Evolutionary conservation across 2,329 filamentous ascomycete species (phyloP), one percentile per base, ranked within the genome.

Genomic region (Erysiphe pulchra): DNA sequence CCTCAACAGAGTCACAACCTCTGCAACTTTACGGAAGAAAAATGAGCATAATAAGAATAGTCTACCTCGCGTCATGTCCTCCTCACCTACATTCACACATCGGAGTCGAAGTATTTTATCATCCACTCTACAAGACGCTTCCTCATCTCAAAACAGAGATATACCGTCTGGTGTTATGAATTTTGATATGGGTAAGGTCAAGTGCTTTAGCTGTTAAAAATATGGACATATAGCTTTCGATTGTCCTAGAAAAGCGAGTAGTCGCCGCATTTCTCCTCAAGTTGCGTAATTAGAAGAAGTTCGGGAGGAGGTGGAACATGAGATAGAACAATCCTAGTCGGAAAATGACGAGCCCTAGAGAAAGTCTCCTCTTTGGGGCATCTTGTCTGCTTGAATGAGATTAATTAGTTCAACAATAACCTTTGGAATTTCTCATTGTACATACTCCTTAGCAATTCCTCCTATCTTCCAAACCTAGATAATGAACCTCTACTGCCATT

Each of bases 341-440:
- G 41, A 43, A 43, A 43, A 43, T 30, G 28, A 43, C 14, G 30
- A 43, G 13, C 30, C 20, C 41, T 43, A 32, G 41, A 43, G 41
- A 5, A 43, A 43, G 41, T 43, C 41, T 43, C 41, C 24, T 43
- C 41, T 43, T n/a, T 32, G 11, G 41, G 30, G 41, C 11, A 33
- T 43, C 24, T n/a, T 16, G 41, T 33, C 17, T 12, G 17, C 24
- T 32, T 34, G 24, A 17, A 16, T 9, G 13, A 43, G 13, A 43
- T 43, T n/a, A n/a, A n/a, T n/a, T n/a, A n/a, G n/a, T n/a, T n/a
- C n/a, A n/a, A n/a, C n/a, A n/a, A n/a, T n/a, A n/a, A n/a, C n/a
- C n/a, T n/a, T n/a, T n/a, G n/a, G n/a, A n/a, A n/a, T n/a, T n/a
- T n/a, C n/a, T n/a, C n/a, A n/a, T n/a, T n/a, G n/a, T n/a, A n/a